These are phyloP conservation scores for Russula olivacea DNA, from an alignment of 768 basidiomycete genomes.

Conservation along the genomic window DNA sequence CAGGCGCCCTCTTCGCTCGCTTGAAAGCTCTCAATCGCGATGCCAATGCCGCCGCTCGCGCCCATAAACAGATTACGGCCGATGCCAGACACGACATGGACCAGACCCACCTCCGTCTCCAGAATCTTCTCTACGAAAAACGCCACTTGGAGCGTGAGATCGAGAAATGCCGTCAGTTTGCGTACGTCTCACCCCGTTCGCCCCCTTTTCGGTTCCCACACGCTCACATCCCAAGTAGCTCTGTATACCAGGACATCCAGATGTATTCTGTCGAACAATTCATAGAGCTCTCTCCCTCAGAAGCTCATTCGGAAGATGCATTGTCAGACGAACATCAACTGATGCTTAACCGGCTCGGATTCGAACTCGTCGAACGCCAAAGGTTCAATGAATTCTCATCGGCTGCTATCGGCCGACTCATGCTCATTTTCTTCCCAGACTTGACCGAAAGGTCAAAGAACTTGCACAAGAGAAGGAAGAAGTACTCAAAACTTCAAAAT, in stretches of 20 bases:
- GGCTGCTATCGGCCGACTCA: slow-evolving; percentile 11
- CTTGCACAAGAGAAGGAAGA: slow-evolving; percentile 68
- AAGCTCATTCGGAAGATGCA: slow-evolving; percentile 54
- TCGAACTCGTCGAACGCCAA: slow-evolving; percentile 84
- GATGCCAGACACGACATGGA: slow-evolving; percentile 87
- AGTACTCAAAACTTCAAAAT: slow-evolving; percentile 71
- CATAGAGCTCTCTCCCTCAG: slow-evolving; percentile 58
- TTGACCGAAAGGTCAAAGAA: slow-evolving; percentile 65
- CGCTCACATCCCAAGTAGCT: slow-evolving; percentile 39
- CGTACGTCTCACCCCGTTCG: slow-evolving; percentile 44
- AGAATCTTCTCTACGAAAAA: slow-evolving; percentile 86
- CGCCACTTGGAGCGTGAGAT: slow-evolving; percentile 88
- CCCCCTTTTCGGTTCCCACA: not conserved
- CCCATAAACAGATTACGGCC: slow-evolving; percentile 63
- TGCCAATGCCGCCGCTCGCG: slow-evolving; percentile 63
- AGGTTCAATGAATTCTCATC: slow-evolving; percentile 45
- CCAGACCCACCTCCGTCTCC: slow-evolving; percentile 76
- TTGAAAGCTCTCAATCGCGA: slow-evolving; percentile 75
- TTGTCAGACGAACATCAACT: slow-evolving; percentile 71
- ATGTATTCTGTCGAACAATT: slow-evolving; percentile 69
- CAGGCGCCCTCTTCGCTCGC: slow-evolving; percentile 70
- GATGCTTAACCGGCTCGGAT: slow-evolving; percentile 81
- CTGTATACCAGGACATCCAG: slow-evolving; percentile 83
- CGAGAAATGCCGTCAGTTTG: slow-evolving; percentile 87
- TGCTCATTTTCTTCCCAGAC: slow-evolving; percentile 37